Percentiles rank a stretch among this genome's conserved stretches.
Evolutionary conservation across 805 yeast species (phyloP).

Genomic region (Spathaspora gorwiae): DNA sequence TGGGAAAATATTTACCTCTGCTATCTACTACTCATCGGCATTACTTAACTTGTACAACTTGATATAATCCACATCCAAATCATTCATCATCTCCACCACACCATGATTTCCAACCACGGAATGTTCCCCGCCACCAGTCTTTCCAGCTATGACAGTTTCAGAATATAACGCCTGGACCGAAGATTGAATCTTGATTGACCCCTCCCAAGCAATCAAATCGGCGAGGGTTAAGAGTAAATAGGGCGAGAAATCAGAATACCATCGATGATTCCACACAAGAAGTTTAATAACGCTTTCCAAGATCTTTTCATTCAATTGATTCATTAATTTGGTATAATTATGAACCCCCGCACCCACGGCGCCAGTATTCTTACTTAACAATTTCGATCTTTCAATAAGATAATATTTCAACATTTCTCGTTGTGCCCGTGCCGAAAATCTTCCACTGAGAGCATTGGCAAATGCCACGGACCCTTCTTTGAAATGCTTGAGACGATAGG

Average conservation of each 20-base stretch:
- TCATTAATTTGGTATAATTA: slow-evolving; percentile 36
- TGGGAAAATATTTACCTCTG: neutral
- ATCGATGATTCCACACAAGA: slow-evolving; percentile 96
- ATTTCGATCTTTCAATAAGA: slow-evolving; percentile 43
- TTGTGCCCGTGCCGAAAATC: slow-evolving; percentile 80
- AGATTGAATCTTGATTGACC: slow-evolving; percentile 70
- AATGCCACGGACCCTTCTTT: slow-evolving; percentile 88
- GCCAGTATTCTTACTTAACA: slow-evolving; percentile 24
- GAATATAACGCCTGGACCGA: slow-evolving; percentile 66
- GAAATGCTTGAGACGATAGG: slow-evolving; percentile 76
- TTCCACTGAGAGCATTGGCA: slow-evolving; percentile 58
- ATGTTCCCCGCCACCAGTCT: slow-evolving; percentile 14
- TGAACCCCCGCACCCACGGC: slow-evolving; percentile 13
- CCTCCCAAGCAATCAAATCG: slow-evolving; percentile 67
- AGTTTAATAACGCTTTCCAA: slow-evolving; percentile 70
- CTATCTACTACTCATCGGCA: slow-evolving; percentile 29
- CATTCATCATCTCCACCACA: slow-evolving; percentile 52
- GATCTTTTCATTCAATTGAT: slow-evolving; percentile 49
- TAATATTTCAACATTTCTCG: slow-evolving; percentile 69
- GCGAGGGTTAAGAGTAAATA: slow-evolving; percentile 53
- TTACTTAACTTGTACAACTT: slow-evolving; percentile 26
- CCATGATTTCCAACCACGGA: slow-evolving; percentile 44
- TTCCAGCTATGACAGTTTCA: slow-evolving; percentile 10
- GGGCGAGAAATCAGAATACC: slow-evolving; percentile 92
- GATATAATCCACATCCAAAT: slow-evolving; percentile 19